phyloP scores from a whole-genome alignment of 2,329 filamentous ascomycete genomes.

The Aspergillus melleus region DNA sequence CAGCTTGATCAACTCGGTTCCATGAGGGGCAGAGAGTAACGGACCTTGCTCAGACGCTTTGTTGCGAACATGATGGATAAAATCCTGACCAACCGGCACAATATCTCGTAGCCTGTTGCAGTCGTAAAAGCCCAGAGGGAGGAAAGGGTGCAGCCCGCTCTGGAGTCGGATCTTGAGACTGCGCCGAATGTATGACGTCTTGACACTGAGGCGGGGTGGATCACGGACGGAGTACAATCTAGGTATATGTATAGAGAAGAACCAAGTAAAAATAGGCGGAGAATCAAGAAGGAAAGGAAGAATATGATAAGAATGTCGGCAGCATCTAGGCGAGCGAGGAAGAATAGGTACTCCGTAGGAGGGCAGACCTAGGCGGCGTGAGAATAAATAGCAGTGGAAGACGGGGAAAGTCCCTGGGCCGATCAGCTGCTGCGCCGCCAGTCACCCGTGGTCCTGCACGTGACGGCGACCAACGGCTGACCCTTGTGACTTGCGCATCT shows the following conservation, averaged over 20 bases:
- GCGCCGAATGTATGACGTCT: constrained; percentile 22
- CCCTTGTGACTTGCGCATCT: not conserved
- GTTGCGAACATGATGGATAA: constrained; percentile 49
- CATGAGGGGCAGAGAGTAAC: not conserved
- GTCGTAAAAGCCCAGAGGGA: not conserved
- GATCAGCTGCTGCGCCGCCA: constrained; percentile 8
- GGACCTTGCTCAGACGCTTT: constrained; percentile 50
- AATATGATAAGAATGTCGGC: not conserved
- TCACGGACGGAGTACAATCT: not conserved
- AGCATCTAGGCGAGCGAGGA: not conserved
- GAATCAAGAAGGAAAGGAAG: not conserved
- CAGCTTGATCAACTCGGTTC: constrained; percentile 16
- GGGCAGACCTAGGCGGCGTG: too few relatives aligned
- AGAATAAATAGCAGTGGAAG: not conserved
- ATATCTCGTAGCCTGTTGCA: not conserved
- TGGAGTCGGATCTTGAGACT: not conserved
- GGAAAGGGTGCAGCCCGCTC: not conserved
- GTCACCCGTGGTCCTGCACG: constrained; percentile 10
- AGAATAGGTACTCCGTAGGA: not conserved
- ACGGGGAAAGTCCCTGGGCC: not conserved
- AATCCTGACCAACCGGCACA: not conserved
- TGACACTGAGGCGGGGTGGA: constrained; percentile 17
- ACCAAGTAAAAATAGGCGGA: not conserved
- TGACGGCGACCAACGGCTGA: constrained; percentile 1
- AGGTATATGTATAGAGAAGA: not conserved